Evolutionary conservation across 176 grass and related monocot species (phyloP).

Genomic region (Chrysopogon serrulatus): DNA sequence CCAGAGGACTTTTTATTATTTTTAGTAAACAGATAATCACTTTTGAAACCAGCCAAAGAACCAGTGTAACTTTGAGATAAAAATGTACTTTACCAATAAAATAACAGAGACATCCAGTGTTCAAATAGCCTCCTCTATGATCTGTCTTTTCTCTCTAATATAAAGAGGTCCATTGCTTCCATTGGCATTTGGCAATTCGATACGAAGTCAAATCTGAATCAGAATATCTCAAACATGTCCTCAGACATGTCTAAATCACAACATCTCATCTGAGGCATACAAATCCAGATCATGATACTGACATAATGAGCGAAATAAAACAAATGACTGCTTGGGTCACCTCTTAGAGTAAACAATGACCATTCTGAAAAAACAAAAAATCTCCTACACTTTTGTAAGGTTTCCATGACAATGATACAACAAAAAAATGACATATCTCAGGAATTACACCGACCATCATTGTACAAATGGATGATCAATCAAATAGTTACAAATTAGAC

Average conservation of each 20-base stretch:
- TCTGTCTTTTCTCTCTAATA: too few species aligned
- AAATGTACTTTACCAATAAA: too few species aligned
- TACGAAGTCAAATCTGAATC: background rate
- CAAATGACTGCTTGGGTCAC: background rate
- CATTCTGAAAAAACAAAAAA: background rate
- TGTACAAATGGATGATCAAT: slow-evolving; percentile 28
- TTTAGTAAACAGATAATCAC: too few species aligned
- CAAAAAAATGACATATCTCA: background rate
- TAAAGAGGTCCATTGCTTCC: too few species aligned
- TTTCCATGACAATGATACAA: slow-evolving; percentile 26
- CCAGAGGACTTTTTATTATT: too few species aligned
- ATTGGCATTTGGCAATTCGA: background rate
- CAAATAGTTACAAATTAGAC: slow-evolving; percentile 23
- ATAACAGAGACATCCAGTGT: too few species aligned
- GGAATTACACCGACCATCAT: background rate
- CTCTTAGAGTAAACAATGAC: background rate
- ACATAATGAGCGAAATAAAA: background rate
- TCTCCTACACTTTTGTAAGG: background rate
- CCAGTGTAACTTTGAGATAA: too few species aligned
- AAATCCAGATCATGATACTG: background rate
- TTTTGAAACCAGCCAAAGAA: too few species aligned
- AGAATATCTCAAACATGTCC: background rate
- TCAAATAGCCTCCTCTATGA: too few species aligned
- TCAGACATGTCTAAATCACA: background rate
- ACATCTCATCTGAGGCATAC: background rate